Evolutionary conservation across 768 basidiomycete genomes (phyloP).

Genomic region (Pulveroboletus frians): DNA sequence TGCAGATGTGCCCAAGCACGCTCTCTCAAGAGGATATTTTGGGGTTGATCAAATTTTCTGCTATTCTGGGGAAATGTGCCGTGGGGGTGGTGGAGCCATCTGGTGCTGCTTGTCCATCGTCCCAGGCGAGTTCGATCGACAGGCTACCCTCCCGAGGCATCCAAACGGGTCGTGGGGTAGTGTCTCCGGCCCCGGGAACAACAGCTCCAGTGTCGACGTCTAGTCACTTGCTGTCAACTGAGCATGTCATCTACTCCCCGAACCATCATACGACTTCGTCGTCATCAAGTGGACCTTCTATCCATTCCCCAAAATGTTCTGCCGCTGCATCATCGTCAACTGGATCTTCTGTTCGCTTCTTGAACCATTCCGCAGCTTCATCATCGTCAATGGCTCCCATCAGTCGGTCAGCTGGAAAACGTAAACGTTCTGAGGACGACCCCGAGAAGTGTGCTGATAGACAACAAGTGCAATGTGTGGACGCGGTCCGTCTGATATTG

Average conservation of each 20-base stretch:
- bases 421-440: no score
- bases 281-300: no score
- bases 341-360: no score
- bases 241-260: no score
- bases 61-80: no score
- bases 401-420: not conserved
- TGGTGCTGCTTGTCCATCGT: no score
- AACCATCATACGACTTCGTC: no score
- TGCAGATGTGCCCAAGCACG: fast-evolving
- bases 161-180: not conserved
- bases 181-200: no score
- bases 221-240: no score
- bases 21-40: not conserved
- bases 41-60: not conserved
- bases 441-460: not conserved
- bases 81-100: no score
- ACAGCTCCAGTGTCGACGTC: no score
- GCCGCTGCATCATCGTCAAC: not conserved
- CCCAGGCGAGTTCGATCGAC: not conserved
- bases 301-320: no score
- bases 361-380: not conserved
- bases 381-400: not conserved
- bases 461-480: not conserved
- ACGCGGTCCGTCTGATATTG: not conserved
- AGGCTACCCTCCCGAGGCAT: not conserved